phyloP scores from a whole-genome alignment of 2,329 filamentous ascomycete genomes.

The Fusarium newnesense region DNA sequence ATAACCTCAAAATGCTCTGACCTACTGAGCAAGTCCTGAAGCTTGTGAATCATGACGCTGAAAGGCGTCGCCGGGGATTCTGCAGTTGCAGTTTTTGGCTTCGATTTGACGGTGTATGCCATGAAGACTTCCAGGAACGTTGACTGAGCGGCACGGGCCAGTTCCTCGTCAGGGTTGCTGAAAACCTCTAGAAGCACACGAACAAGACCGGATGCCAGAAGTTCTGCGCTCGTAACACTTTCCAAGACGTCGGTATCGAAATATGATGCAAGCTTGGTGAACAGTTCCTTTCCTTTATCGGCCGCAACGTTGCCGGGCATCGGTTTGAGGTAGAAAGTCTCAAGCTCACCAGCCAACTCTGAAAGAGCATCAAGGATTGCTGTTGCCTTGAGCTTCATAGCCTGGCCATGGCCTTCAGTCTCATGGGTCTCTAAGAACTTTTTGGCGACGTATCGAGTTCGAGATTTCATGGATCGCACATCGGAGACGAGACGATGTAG shows the following conservation, averaged over 20 bases:
- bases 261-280: slow-evolving; percentile 79
- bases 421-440: slow-evolving; percentile 88
- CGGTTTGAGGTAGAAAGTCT: slow-evolving; percentile 72
- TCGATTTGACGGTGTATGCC: slow-evolving; percentile 75
- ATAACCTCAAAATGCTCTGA: slow-evolving; percentile 98
- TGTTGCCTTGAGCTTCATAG: slow-evolving; percentile 81
- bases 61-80: slow-evolving; percentile 85
- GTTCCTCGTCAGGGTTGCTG: slow-evolving; percentile 71
- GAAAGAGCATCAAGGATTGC: slow-evolving; percentile 80
- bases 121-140: slow-evolving; percentile 95
- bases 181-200: slow-evolving; percentile 85
- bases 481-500: slow-evolving; percentile 60
- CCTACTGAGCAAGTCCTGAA: slow-evolving; percentile 94
- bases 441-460: slow-evolving; percentile 81
- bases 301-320: slow-evolving; percentile 57
- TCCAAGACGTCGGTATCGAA: slow-evolving; percentile 91
- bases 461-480: slow-evolving; percentile 66
- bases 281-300: slow-evolving; percentile 72
- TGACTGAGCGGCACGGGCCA: slow-evolving; percentile 76
- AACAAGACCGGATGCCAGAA: slow-evolving; percentile 91
- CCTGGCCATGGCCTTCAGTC: slow-evolving; percentile 74
- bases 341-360: slow-evolving; percentile 76
- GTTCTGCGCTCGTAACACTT: slow-evolving; percentile 94
- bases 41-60: slow-evolving; percentile 89
- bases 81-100: slow-evolving; percentile 69